Evolutionary conservation across 2,329 filamentous ascomycete species (phyloP).

Genomic region (Aspergillus terreus): DNA sequence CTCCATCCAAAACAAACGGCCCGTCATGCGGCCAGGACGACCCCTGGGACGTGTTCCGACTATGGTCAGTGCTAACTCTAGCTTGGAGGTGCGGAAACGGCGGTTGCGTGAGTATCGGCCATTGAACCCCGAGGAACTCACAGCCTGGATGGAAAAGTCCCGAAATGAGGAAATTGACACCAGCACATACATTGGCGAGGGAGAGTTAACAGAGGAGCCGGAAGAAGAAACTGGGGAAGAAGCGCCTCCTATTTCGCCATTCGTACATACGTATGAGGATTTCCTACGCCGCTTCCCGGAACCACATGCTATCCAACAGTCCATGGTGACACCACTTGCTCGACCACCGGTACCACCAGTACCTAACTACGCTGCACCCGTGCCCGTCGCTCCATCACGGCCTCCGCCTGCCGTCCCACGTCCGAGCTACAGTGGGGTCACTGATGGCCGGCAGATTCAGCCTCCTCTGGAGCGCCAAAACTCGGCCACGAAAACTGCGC

Average conservation of each 20-base stretch:
- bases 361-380: conserved; percentile 35
- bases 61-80: conserved; percentile 48
- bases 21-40: conserved; percentile 39
- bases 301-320: conserved; percentile 57
- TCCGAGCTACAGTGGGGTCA: conserved; percentile 77
- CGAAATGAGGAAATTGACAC: conserved; percentile 60
- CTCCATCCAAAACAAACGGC: conserved; percentile 37
- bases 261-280: conserved; percentile 72
- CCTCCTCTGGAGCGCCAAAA: conserved; percentile 43
- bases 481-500: conserved; percentile 41
- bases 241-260: conserved; percentile 44
- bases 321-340: conserved; percentile 48
- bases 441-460: conserved; percentile 54
- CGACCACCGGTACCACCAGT: conserved; percentile 25
- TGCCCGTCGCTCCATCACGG: conserved; percentile 60
- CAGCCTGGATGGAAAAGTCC: conserved; percentile 73
- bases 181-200: conserved; percentile 37
- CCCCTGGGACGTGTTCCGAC: conserved; percentile 52
- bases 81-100: conserved; percentile 53
- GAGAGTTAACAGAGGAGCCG: conserved; percentile 36
- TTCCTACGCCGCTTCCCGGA: conserved; percentile 80
- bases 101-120: conserved; percentile 62
- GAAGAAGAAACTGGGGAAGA: conserved; percentile 43
- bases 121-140: conserved; percentile 76
- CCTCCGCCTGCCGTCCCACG: conserved; percentile 66